These are phyloP conservation scores for Yamagishiella unicocca DNA, from an alignment of 139 green algal species.

Conservation along the genomic window DNA sequence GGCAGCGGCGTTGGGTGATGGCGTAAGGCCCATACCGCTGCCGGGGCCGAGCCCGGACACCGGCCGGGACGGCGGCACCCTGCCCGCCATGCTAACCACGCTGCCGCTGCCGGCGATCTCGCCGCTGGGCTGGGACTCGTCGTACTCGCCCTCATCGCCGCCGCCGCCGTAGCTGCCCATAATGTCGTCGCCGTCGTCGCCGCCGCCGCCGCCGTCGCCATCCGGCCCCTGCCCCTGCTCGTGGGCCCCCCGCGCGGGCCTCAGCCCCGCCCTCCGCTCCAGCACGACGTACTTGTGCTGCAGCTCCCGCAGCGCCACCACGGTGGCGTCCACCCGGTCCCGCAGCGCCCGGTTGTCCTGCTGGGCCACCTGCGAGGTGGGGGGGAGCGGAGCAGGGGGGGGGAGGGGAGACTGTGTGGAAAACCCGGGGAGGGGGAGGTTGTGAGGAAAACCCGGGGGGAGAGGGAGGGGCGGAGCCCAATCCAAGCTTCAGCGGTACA, in stretches of 20 bases:
- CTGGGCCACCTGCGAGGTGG: constrained; percentile 1
- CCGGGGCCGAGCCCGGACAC: constrained; percentile 3
- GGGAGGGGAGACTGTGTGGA: neutral
- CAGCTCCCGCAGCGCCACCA: constrained; percentile 41
- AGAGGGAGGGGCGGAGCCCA: too few species aligned
- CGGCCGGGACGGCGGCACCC: constrained; percentile 33
- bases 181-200: neutral
- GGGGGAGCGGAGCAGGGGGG: neutral
- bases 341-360: constrained; percentile 3
- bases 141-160: neutral
- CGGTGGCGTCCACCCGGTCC: neutral
- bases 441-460: too few species aligned
- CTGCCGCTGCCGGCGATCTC: too few species aligned
- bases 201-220: neutral
- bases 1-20: neutral
- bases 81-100: constrained; percentile 37
- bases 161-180: neutral
- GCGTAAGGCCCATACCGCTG: neutral
- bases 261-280: neutral
- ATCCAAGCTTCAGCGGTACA: too few species aligned
- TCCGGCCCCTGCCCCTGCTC: neutral
- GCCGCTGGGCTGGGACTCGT: too few species aligned
- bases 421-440: too few species aligned
- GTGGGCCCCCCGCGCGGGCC: neutral
- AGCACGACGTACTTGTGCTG: constrained; percentile 29